Conservation (phyloP, 1,284 basidiomycete species). For the Microbotryum intermedium region DNA sequence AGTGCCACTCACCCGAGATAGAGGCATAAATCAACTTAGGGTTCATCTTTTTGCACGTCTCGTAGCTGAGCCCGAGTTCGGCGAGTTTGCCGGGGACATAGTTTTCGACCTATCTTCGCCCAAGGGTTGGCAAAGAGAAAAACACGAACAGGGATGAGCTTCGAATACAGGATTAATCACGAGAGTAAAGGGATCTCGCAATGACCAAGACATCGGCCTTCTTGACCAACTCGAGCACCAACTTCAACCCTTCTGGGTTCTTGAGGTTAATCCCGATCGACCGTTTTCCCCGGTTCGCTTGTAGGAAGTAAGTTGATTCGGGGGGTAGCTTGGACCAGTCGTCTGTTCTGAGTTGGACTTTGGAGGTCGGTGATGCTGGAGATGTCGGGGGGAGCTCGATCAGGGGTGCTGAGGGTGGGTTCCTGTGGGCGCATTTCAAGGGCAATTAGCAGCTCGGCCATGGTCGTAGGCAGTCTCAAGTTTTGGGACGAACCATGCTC, state of each 20-base stretch:
- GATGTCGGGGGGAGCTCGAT: conserved; percentile 43
- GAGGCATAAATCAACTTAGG: conserved; percentile 77
- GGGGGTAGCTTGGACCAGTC: conserved; percentile 53
- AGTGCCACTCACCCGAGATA: conserved; percentile 57
- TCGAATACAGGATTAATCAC: fast-evolving
- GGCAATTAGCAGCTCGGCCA: background rate
- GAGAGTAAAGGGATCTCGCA: too few species aligned
- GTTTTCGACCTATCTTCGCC: conserved; percentile 64
- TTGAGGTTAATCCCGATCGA: conserved; percentile 79
- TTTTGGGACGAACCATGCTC: conserved; percentile 43
- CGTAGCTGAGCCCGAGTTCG: conserved; percentile 75
- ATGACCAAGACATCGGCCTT: conserved; percentile 70
- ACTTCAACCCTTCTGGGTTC: conserved; percentile 61
- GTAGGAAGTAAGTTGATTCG: conserved; percentile 88
- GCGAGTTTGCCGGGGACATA: conserved; percentile 63
- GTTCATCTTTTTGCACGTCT: conserved; percentile 70
- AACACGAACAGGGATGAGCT: too few species aligned
- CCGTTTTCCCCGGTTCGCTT: conserved; percentile 55
- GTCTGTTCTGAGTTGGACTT: conserved; percentile 44
- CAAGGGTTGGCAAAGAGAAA: too few species aligned
- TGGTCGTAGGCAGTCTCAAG: background rate
- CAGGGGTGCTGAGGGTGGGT: conserved; percentile 49
- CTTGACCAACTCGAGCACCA: conserved; percentile 63
- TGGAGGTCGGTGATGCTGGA: conserved; percentile 57
- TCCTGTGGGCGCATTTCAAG: conserved; percentile 43